Conservation (phyloP, 2,329 filamentous ascomycete species). For the Xylaria sp. region DNA sequence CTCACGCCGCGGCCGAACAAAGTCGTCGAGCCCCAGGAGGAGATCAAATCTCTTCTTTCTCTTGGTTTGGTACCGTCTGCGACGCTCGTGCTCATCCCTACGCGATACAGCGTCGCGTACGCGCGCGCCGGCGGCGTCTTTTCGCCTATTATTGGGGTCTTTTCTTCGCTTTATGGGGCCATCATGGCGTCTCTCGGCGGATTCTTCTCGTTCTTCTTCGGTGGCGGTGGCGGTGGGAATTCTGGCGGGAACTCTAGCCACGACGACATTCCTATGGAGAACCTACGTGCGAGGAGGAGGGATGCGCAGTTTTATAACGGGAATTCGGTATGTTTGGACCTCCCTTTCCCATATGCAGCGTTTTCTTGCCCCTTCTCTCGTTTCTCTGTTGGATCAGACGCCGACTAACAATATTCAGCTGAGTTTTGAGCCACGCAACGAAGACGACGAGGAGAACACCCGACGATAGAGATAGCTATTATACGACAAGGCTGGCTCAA, state of each 20-base stretch:
- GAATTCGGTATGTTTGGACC: slow-evolving; percentile 74
- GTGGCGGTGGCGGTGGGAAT: slow-evolving; percentile 21
- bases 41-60: slow-evolving; percentile 73
- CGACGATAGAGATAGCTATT: not conserved
- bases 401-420: slow-evolving; percentile 28
- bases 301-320: slow-evolving; percentile 88
- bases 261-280: slow-evolving; percentile 47
- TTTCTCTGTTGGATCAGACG: not conserved
- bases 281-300: slow-evolving; percentile 49
- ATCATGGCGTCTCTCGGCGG: slow-evolving; percentile 45
- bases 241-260: slow-evolving; percentile 4
- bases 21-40: slow-evolving; percentile 79
- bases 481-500: not conserved
- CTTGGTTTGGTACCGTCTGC: slow-evolving; percentile 82
- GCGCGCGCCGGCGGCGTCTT: slow-evolving; percentile 47
- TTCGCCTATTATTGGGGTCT: slow-evolving; percentile 42
- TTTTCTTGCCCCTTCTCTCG: not conserved
- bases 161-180: slow-evolving; percentile 38
- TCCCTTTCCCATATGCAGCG: not conserved
- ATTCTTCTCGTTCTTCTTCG: slow-evolving; percentile 42
- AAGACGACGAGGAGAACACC: slow-evolving; percentile 26
- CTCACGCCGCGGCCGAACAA: slow-evolving; percentile 81
- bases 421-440: slow-evolving; percentile 36
- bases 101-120: slow-evolving; percentile 61
- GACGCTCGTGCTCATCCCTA: slow-evolving; percentile 83